Evolutionary conservation across 176 grass and related monocot species (phyloP).

Genomic region (Hyparrhenia diplandra): DNA sequence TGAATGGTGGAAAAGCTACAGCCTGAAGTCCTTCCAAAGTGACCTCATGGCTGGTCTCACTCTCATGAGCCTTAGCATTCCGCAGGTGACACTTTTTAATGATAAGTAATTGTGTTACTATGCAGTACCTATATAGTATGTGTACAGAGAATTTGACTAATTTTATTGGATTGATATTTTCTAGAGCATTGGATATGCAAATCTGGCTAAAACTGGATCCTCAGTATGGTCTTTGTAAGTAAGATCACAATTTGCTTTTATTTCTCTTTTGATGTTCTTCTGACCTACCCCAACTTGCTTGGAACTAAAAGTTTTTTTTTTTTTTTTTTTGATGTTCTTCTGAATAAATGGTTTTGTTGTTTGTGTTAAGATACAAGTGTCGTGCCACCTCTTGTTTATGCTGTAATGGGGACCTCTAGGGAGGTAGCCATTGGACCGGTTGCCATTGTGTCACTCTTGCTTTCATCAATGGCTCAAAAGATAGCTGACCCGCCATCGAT

Average conservation of each 20-base stretch:
- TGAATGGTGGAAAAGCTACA: constrained; percentile 5
- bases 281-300: neutral
- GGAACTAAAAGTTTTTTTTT: neutral
- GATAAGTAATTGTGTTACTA: neutral
- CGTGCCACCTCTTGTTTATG: constrained; percentile 64
- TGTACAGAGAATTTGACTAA: neutral
- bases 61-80: neutral
- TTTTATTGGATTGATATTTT: neutral
- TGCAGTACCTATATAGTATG: neutral
- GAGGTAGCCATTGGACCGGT: constrained; percentile 65
- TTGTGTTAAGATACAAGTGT: constrained; percentile 53
- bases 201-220: constrained; percentile 13
- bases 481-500: constrained; percentile 57
- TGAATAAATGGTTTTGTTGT: neutral
- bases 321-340: neutral
- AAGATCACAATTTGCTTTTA: neutral
- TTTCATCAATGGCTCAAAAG: constrained; percentile 70
- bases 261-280: neutral
- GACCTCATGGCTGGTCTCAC: constrained; percentile 6
- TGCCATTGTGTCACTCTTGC: constrained; percentile 65
- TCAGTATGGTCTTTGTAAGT: constrained; percentile 14
- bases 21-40: neutral
- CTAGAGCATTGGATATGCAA: constrained; percentile 14
- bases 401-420: constrained; percentile 56
- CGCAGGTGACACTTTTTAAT: neutral